Conservation (phyloP, 257 asterid genomes). For the Plantago ovata region DNA sequence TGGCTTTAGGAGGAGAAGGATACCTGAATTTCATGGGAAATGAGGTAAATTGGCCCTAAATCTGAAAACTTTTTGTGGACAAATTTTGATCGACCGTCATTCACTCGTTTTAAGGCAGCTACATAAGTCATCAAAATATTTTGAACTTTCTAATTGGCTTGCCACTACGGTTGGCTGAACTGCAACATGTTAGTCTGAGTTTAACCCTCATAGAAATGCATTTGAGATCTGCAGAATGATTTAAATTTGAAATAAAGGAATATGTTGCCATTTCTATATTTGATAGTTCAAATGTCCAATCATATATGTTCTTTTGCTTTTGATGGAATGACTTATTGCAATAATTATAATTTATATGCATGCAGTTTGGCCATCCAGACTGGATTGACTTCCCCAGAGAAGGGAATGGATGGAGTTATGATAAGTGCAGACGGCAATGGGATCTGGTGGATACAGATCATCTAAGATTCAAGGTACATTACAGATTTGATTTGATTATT, state of each 20-base stretch:
- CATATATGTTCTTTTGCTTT: slow-evolving; percentile 13
- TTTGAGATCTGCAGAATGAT: slow-evolving; percentile 12
- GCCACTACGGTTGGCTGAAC: no score
- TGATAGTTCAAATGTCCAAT: background rate
- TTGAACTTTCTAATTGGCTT: slow-evolving; percentile 5
- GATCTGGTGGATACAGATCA: slow-evolving; percentile 75
- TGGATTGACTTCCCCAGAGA: slow-evolving; percentile 99
- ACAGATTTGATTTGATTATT: slow-evolving; percentile 8
- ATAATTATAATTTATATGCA: slow-evolving; percentile 15
- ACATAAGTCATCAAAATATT: background rate
- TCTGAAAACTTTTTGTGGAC: slow-evolving; percentile 5
- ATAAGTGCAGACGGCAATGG: slow-evolving; percentile 97
- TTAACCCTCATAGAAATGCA: slow-evolving; percentile 9
- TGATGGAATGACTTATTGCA: slow-evolving; percentile 8
- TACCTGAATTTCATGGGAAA: slow-evolving; percentile 99
- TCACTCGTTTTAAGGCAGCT: slow-evolving; percentile 9
- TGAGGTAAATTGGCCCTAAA: slow-evolving; percentile 54
- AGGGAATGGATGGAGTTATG: slow-evolving; percentile 90
- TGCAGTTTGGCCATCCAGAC: slow-evolving; percentile 97
- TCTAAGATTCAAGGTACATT: slow-evolving; percentile 84
- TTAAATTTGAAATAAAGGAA: background rate
- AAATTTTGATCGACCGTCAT: background rate
- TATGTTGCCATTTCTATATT: slow-evolving; percentile 4
- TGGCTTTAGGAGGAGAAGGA: slow-evolving; percentile 98
- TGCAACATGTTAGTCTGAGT: background rate